Evolutionary conservation across 192 early-diverging fungal genomes (phyloP).

Genomic region (Borealophlyctis nickersoniae): DNA sequence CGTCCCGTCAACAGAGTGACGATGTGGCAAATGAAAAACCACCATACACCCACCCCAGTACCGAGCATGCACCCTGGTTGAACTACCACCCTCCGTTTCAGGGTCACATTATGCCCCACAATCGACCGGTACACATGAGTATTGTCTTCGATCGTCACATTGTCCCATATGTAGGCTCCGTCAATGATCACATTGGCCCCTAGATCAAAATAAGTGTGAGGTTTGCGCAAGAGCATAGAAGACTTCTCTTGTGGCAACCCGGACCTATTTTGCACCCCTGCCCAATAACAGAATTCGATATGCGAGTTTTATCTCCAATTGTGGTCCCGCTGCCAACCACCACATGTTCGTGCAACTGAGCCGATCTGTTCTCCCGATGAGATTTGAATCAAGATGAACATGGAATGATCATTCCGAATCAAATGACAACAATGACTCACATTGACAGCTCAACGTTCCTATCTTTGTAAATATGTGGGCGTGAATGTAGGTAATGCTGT

Average conservation of each 20-base stretch:
- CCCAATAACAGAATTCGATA: constrained; percentile 83
- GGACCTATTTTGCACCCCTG: constrained; percentile 71
- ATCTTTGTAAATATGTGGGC: constrained; percentile 86
- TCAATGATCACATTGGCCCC: constrained; percentile 74
- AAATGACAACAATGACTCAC: constrained; percentile 24
- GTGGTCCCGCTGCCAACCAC: constrained; percentile 73
- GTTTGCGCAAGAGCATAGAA: constrained; percentile 3
- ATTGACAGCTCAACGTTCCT: constrained; percentile 65
- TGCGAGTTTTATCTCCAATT: constrained; percentile 69
- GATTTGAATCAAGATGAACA: not conserved
- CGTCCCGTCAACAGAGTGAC: too few relatives aligned
- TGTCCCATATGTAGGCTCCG: constrained; percentile 84
- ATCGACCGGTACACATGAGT: constrained; percentile 69
- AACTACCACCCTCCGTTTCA: constrained; percentile 67
- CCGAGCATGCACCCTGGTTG: constrained; percentile 72
- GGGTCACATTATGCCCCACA: constrained; percentile 65
- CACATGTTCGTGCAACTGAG: constrained; percentile 70
- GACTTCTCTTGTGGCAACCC: not conserved
- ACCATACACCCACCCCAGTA: constrained; percentile 48
- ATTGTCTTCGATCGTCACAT: constrained; percentile 63
- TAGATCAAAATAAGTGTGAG: too few relatives aligned
- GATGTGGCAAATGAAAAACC: not conserved
- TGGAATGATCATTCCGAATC: not conserved
- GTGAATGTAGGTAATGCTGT: constrained; percentile 66
- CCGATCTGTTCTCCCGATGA: constrained; percentile 39